Evolutionary conservation across 306 rosid genomes (phyloP), one percentile per base, ranked within the genome.

Genomic region (Begonia loranthoides): DNA sequence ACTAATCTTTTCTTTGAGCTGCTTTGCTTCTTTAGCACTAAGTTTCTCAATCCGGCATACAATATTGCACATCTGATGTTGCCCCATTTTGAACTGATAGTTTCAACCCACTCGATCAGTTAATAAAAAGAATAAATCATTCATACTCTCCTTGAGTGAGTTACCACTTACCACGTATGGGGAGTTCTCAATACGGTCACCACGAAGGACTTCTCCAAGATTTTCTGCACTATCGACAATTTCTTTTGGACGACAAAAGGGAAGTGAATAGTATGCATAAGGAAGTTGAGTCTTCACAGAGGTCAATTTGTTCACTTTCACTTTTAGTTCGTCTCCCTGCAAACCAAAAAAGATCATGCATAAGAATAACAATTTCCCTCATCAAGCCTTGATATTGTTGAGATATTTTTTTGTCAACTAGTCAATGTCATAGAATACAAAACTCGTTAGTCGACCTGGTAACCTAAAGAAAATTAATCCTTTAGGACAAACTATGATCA

Each of bases 231-330:
- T 90, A 49, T 90, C 99, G 67, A 70, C 64, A 38, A 90, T 90
- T 63, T 80, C 74, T 9, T 36, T n/a, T 0, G 99, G 99, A 2
- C 22, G 17, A 22, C 77, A 62, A 68, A 65, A 86, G 6, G 87
- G 94, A 58, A 90, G 92, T 43, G 99, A 82, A 71, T 86, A 90
- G 68, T 57, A 90, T 11, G 95, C 50, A 70, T 90, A 90, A 0
- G 99, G 99, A 56, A 90, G 95, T 75, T 90, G 99, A 68, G 99
- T 90, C 88, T 86, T 90, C n/a, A 76, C 82, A 24, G 99, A 90
- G 0, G 94, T 86, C 67, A 90, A 61, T 58, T 90, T 90, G 78
- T 90, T 90, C 38, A 86, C 99, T 90, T 90, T 90, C 76, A 90
- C 96, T 69, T 72, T 87, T 78, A 92, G 69, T 17, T 21, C 17